A percentile compares a stretch with the other conserved stretches of the same genome.
Evolutionary conservation across 106 monocot genomes (phyloP).

Genomic region (Vanilla planifolia): DNA sequence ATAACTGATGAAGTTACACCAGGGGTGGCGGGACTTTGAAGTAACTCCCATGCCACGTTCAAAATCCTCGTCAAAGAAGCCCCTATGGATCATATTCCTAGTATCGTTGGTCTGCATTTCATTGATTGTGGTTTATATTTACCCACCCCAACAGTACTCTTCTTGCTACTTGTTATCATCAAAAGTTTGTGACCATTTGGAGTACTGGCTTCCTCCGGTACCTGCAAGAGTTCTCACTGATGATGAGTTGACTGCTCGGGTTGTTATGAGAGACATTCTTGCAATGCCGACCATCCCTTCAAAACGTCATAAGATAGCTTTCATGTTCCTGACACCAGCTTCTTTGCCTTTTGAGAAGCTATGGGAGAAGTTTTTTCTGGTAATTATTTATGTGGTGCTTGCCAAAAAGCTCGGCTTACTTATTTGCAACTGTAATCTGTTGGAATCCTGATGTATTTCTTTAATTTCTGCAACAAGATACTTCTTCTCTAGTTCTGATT

Average conservation of each 20-base stretch:
- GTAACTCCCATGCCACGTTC: constrained; percentile 34
- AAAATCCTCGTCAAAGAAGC: constrained; percentile 55
- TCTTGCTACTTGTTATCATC: constrained; percentile 60
- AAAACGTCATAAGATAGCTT: constrained; percentile 77
- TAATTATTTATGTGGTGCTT: no score
- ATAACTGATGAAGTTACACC: constrained; percentile 23
- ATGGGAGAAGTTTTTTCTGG: constrained; percentile 91
- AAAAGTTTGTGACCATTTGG: constrained; percentile 36
- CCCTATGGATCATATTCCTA: constrained; percentile 76
- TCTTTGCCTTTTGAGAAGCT: constrained; percentile 86
- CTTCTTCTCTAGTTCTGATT: no score
- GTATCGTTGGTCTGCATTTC: constrained; percentile 51
- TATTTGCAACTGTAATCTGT: not conserved
- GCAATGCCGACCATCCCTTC: constrained; percentile 19
- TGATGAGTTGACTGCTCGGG: constrained; percentile 52
- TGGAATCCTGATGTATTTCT: no score
- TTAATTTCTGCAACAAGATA: no score
- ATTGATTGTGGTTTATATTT: constrained; percentile 56
- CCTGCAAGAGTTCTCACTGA: constrained; percentile 47
- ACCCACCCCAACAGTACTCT: constrained; percentile 40
- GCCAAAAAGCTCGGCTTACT: not conserved
- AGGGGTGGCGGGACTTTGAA: constrained; percentile 17
- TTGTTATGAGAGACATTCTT: constrained; percentile 48
- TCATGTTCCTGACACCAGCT: constrained; percentile 91
- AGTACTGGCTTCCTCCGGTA: constrained; percentile 57